Base-by-base conservation (phyloP, 768 basidiomycete species). In the Heimioporus sp. region DNA sequence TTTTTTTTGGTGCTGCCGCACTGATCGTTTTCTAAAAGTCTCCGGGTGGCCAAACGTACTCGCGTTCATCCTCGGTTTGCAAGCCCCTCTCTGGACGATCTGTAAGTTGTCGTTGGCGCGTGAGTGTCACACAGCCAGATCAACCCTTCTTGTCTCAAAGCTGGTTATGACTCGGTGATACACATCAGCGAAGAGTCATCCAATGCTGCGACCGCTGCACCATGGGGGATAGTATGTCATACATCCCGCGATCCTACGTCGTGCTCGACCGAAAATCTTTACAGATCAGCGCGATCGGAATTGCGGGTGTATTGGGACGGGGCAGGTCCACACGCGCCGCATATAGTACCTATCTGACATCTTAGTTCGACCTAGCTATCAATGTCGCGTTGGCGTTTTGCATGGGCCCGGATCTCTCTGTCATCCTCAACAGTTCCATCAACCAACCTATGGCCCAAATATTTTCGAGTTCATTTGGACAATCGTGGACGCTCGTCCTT, bases 331-430 rank as follows among this genome's bases (percentile, higher is more conserved):
- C 16, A 39, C 13, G 28, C 20, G 13, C 24, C 16, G 10, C n/a
- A 20, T 28, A 36, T 36, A 19, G 2, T 19, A 17, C 30, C 17
- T 38, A 5, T 28, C 12, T 38, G 24, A 28, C 24, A 13, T 10
- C 40, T 41, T 12, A 49, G 4, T n/a, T 38, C 24, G 10, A 17
- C 30, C 40, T 9, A 71, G 77, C 71, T 5, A 73, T 83, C 52
- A 78, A 82, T n/a, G 61, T 84, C n/a, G 58, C 75, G 10, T 65
- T 84, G 2, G 73, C 81, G 3, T 80, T 83, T 56, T 80, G 76
- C 62, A 82, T 82, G 80, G 82, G 82, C 9, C 66, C 65, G 1
- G 75, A 82, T 48, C 51, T 81, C 15, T 59, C 71, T 34, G 58
- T 56, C 30, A 58, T 81, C 4, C 52, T 74, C 45, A 54, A 57